Evolutionary conservation across 306 rosid species (phyloP), one percentile per base, ranked within the genome.

Genomic region (Fagus sylvatica): DNA sequence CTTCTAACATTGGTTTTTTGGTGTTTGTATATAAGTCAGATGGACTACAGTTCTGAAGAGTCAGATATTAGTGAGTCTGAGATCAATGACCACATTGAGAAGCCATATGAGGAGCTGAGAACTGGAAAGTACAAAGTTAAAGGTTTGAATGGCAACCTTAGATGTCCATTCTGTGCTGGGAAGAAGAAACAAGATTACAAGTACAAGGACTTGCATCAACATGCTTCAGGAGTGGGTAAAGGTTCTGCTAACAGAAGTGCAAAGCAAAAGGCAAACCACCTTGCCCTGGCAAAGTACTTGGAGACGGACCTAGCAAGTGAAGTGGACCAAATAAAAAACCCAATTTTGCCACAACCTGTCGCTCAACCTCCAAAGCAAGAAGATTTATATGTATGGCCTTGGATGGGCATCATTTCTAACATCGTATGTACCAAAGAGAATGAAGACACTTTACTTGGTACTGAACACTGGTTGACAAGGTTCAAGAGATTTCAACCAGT

Each of bases 91-190:
- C 85, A 90, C 34, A 73, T 78, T 0, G 97, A 95, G 71, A 93
- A 91, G 73, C 99, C 99, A 0, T 93, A 91, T 54, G 93, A 85
- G 72, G 87, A 84, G 74, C 71, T 95, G 67, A 81, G 69, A 81
- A 69, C 77, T 6, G 98, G 96, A 16, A 90, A 65, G 54, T 85
- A 82, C 81, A 88, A 87, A 81, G 98, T 95, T 41, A 91, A 85
- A 78, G 69, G 75, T 70, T 70, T 73, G 15, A 90, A 88, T 81
- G 99, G 99, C 57, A 84, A 87, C 55, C 96, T 95, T 30, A 85
- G 97, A 78, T 95, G 98, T 42, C 99, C 99, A 19, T 95, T 89
- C 72, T 95, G 99, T 82, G 88, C 93, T 59, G 98, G 98, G 67
- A 95, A 95, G 86, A 93, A 95, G 88, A 95, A 93, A 61, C 99